Evolutionary conservation across 2,329 filamentous ascomycete genomes (phyloP), one percentile per base, ranked within the genome.

Genomic region (Chrysosporium keratinophilum): DNA sequence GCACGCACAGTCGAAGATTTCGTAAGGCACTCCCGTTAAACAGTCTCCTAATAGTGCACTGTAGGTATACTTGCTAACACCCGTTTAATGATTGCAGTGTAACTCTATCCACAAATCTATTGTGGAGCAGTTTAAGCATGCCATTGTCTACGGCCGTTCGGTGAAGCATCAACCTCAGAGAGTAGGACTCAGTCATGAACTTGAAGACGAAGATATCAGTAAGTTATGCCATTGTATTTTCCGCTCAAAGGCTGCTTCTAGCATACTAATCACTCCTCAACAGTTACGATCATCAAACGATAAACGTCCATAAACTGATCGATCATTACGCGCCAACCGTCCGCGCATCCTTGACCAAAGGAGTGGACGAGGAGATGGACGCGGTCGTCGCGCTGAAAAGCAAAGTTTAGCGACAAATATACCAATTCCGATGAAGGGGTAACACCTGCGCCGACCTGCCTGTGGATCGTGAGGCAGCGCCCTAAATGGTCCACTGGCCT

Each of bases 91-190:
- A 35, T 5, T 41, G 35, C 66, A 95, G 89, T 98, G 93, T 74
- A 95, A 96, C 74, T 81, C 88, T 61, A 98, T 98, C 68, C 93
- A 98, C 74, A 88, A 93, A 69, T 94, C 83, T 54, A 97, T 98
- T 67, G 79, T 93, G 54, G 93, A 98, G 63, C 85, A 95, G 63
- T 98, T 98, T 78, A 94, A 91, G 73, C 82, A 84, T 57, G 93
- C 93, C 52, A 85, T 98, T 67, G 93, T 98, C 41, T 98, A 97
- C 71, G 93, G 93, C 62, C 93, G 91, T 69, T 96, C 90, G 54
- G 91, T 97, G 62, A 97, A 97, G 78, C 93, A 98, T 75, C 93
- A 97, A 74, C 93, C 93, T 60, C 93, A 98, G 74, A 82, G 90
- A 65, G 93, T 97, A 58, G 93, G 93, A 48, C 78, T 98, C 60